These are phyloP conservation scores for Corymbia maculata DNA, from an alignment of 345 rosid genomes.

Conservation along the genomic window DNA sequence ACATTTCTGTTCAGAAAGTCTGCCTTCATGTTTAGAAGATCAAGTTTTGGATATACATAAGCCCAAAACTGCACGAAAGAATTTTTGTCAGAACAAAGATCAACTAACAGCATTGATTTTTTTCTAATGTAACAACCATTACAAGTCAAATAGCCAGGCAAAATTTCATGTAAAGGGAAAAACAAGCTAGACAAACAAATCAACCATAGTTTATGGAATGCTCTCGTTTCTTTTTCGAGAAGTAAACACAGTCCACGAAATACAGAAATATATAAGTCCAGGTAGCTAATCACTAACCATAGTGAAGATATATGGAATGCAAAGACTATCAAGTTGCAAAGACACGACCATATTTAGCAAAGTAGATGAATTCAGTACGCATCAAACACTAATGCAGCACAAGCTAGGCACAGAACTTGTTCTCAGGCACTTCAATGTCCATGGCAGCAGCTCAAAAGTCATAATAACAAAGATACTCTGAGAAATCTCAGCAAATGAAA, in stretches of 20 bases:
- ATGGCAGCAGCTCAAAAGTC: neutral
- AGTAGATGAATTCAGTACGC: neutral
- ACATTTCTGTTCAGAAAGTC: constrained; percentile 96
- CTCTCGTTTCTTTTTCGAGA: neutral
- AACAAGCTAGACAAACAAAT: neutral
- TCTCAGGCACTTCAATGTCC: neutral
- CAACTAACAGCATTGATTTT: neutral
- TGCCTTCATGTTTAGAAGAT: constrained; percentile 75
- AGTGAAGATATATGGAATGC: neutral
- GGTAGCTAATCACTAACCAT: neutral
- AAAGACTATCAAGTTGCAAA: neutral
- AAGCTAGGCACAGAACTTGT: neutral
- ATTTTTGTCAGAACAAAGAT: neutral
- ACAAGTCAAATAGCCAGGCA: neutral
- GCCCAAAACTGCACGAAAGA: constrained; percentile 69
- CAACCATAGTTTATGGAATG: neutral
- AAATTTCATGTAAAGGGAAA: neutral
- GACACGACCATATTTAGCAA: neutral
- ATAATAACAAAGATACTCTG: neutral
- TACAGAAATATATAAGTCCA: neutral
- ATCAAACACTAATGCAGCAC: neutral
- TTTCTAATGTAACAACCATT: neutral
- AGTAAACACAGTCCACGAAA: neutral
- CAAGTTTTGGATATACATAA: constrained; percentile 66
- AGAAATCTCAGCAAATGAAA: neutral